Conservation (phyloP, 1,284 basidiomycete genomes). For the Naganishia sp. region DNA sequence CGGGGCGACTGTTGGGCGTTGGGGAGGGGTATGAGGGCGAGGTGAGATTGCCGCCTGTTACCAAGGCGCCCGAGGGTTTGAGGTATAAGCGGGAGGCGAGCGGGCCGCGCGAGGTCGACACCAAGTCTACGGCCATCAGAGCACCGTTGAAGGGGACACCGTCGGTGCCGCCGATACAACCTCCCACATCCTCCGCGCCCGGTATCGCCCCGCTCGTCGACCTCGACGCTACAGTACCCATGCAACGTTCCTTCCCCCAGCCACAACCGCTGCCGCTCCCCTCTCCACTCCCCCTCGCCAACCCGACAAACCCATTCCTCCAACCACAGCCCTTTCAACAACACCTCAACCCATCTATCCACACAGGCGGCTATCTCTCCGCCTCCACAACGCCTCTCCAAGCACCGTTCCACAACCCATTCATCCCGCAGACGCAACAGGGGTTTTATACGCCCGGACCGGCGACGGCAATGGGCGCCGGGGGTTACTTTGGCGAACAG, state of each 20-base stretch:
- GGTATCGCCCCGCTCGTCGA: neutral
- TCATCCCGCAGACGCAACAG: neutral
- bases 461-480: neutral
- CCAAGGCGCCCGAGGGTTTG: slow-evolving; percentile 9
- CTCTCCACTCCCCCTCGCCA: neutral
- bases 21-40: slow-evolving; percentile 1
- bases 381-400: no score
- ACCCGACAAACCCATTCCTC: slow-evolving; percentile 4
- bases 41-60: slow-evolving; percentile 15
- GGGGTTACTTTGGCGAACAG: neutral
- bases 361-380: no score
- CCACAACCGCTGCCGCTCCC: neutral
- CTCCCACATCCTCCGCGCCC: neutral
- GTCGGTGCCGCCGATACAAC: neutral
- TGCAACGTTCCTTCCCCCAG: neutral
- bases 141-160: neutral
- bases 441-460: neutral
- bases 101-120: neutral
- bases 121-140: neutral
- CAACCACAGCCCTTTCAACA: neutral
- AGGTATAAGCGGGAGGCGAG: neutral
- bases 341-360: neutral
- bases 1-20: slow-evolving; percentile 6
- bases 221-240: neutral
- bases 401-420: neutral